Percentiles rank a stretch among this genome's conserved stretches.
These are phyloP conservation scores for Neofusicoccum cordaticola DNA, from an alignment of 2,329 filamentous ascomycete species.

Conservation along the genomic window DNA sequence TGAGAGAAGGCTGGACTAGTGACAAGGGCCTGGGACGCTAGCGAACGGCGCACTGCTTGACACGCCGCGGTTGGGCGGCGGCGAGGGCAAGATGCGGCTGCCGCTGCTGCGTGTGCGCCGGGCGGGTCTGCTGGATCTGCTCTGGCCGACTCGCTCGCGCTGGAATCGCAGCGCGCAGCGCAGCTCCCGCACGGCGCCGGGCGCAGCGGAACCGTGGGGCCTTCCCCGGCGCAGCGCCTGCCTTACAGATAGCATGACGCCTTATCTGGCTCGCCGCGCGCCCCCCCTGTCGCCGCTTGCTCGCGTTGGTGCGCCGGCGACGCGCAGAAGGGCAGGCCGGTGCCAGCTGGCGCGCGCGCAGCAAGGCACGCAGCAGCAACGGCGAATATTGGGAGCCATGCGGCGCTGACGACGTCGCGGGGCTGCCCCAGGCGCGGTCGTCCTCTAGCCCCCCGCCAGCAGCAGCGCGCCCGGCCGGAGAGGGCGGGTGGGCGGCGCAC, in stretches of 20 bases:
- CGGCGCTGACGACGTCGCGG: not conserved
- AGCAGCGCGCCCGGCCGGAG: not conserved
- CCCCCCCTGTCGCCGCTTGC: not conserved
- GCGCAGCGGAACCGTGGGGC: slow-evolving; percentile 1
- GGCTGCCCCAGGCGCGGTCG: not conserved
- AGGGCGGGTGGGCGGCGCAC: not conserved
- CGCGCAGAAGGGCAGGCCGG: too few species aligned
- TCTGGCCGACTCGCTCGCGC: not conserved
- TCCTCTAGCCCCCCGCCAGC: not conserved
- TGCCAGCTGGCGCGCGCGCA: not conserved
- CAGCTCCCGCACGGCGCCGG: not conserved
- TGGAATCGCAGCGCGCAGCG: not conserved
- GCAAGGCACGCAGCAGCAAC: too few species aligned
- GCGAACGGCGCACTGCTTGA: not conserved
- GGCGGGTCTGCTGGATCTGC: not conserved
- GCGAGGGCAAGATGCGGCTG: not conserved
- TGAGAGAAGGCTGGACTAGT: not conserved
- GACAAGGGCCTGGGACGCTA: slow-evolving; percentile 3
- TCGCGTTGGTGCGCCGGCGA: not conserved
- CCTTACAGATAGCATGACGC: not conserved
- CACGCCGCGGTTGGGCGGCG: not conserved
- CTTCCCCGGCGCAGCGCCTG: not conserved
- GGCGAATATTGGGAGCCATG: not conserved
- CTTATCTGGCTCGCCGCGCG: not conserved
- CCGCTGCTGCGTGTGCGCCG: not conserved